Conservation (phyloP, 495 filamentous ascomycete species). For the Xanthoparmelia taractica region DNA sequence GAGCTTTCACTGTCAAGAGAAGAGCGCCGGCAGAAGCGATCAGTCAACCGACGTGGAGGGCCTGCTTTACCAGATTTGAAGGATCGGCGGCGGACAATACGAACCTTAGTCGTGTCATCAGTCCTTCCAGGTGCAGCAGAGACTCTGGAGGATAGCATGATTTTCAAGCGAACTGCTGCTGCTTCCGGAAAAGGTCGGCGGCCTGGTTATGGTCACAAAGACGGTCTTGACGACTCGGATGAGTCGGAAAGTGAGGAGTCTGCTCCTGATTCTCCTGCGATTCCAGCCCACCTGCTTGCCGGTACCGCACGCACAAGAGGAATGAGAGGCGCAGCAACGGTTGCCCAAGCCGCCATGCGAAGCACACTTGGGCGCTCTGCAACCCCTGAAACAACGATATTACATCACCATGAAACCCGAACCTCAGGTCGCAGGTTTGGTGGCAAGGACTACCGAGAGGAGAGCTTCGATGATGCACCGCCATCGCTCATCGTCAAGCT, state of each 20-base stretch:
- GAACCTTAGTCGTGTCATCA: slow-evolving; percentile 82
- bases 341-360: slow-evolving; percentile 63
- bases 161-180: slow-evolving; percentile 63
- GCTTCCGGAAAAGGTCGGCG: slow-evolving; percentile 50
- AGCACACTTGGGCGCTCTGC: slow-evolving; percentile 78
- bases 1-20: slow-evolving; percentile 90
- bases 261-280: slow-evolving; percentile 75
- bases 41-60: slow-evolving; percentile 85
- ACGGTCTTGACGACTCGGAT: slow-evolving; percentile 74
- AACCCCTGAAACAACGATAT: slow-evolving; percentile 67
- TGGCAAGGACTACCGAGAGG: slow-evolving; percentile 56
- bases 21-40: slow-evolving; percentile 87
- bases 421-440: slow-evolving; percentile 54
- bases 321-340: slow-evolving; percentile 76
- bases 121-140: slow-evolving; percentile 80
- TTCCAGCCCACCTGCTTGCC: slow-evolving; percentile 54
- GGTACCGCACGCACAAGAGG: slow-evolving; percentile 80
- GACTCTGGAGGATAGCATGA: slow-evolving; percentile 72
- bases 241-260: slow-evolving; percentile 85
- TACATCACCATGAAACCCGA: slow-evolving; percentile 67
- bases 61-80: slow-evolving; percentile 94
- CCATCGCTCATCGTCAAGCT: slow-evolving; percentile 64
- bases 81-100: slow-evolving; percentile 83
- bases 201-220: slow-evolving; percentile 42
- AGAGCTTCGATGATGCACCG: slow-evolving; percentile 55